phyloP scores from a whole-genome alignment of 2,329 filamentous ascomycete genomes.

The Colletotrichum graminicola region DNA sequence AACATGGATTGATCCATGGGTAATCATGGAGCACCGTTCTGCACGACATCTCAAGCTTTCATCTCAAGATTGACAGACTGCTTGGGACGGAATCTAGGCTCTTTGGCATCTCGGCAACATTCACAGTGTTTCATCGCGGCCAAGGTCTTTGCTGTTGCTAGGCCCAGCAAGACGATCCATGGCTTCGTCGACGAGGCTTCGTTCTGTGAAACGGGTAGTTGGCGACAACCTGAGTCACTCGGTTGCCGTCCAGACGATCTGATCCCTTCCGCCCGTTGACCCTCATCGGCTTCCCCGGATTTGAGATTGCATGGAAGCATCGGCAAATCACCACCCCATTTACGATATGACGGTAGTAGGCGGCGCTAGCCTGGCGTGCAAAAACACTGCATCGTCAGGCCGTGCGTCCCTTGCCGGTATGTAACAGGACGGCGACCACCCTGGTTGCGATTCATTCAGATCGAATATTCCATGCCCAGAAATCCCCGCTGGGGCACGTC shows the following conservation, averaged over 20 bases:
- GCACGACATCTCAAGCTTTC: not conserved
- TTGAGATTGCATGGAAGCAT: slow-evolving; percentile 1
- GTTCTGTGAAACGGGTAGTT: not conserved
- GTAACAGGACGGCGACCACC: slow-evolving; percentile 14
- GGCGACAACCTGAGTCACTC: not conserved
- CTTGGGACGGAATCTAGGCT: not conserved
- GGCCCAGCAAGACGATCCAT: not conserved
- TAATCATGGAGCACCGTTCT: not conserved
- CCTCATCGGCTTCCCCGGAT: slow-evolving; percentile 21
- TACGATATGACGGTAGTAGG: not conserved
- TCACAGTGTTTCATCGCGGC: not conserved
- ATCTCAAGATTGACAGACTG: not conserved
- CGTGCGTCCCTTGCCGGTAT: slow-evolving; percentile 11
- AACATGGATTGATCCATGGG: not conserved
- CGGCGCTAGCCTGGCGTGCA: not conserved
- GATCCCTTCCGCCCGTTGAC: not conserved
- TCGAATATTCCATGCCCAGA: slow-evolving; percentile 5
- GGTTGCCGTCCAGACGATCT: not conserved
- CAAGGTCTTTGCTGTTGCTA: not conserved
- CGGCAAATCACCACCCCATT: not conserved
- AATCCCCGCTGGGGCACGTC: slow-evolving; percentile 3
- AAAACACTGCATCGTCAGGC: not conserved
- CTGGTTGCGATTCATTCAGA: not conserved
- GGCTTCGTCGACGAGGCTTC: not conserved
- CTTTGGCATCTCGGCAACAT: not conserved